phyloP scores from a whole-genome alignment of 2,329 filamentous ascomycete genomes.

The Fusarium chuoi region DNA sequence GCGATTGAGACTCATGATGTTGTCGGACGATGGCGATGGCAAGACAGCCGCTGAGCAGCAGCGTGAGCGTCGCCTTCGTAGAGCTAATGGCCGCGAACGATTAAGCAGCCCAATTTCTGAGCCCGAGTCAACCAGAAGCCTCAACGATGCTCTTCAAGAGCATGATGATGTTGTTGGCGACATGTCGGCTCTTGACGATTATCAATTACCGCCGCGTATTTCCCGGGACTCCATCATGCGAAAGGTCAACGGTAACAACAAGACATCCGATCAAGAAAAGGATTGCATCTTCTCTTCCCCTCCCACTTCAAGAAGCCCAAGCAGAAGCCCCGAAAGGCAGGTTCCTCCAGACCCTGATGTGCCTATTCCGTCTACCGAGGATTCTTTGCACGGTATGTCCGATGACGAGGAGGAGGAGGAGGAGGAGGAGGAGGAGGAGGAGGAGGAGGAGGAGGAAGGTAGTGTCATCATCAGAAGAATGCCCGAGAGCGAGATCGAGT shows the following conservation, averaged over 20 bases:
- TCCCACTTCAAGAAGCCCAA: constrained; percentile 58
- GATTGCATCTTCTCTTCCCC: constrained; percentile 74
- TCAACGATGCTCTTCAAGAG: constrained; percentile 58
- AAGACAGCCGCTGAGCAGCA: constrained; percentile 73
- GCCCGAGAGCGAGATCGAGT: constrained; percentile 70
- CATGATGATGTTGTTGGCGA: constrained; percentile 71
- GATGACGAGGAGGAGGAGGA: constrained; percentile 62
- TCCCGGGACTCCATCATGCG: constrained; percentile 93
- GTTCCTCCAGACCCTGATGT: constrained; percentile 84
- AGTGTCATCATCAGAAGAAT: constrained; percentile 76
- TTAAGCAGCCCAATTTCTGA: constrained; percentile 57
- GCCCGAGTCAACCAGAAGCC: constrained; percentile 48
- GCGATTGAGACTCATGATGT: constrained; percentile 87
- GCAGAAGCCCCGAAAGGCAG: constrained; percentile 62
- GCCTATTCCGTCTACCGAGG: constrained; percentile 88
- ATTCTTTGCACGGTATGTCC: constrained; percentile 62
- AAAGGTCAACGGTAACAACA: constrained; percentile 78
- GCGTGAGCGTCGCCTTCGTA: constrained; percentile 74
- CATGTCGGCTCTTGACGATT: constrained; percentile 68
- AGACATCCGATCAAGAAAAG: constrained; percentile 65
- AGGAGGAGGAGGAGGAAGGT: constrained; percentile 55
- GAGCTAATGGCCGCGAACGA: constrained; percentile 65
- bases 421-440: constrained; percentile 62
- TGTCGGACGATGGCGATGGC: constrained; percentile 71
- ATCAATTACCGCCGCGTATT: constrained; percentile 79